Conservation (phyloP, 345 rosid species). For the Atalantia buxifolia region DNA sequence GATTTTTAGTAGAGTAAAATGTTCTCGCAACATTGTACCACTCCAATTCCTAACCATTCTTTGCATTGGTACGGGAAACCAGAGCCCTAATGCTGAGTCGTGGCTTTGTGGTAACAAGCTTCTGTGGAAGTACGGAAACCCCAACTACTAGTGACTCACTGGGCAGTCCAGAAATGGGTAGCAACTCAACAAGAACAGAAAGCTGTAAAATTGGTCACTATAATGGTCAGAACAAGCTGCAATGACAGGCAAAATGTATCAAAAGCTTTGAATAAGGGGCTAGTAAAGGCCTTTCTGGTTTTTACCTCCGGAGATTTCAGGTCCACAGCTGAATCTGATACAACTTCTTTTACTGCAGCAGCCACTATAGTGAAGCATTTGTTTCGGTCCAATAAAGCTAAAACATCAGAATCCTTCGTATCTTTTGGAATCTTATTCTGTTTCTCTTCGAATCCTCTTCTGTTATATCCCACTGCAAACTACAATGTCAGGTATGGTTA, state of each 20-base stretch:
- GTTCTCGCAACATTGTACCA: not conserved
- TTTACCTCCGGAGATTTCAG: slow-evolving; percentile 84
- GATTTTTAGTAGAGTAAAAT: not conserved
- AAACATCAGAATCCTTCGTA: slow-evolving; percentile 31
- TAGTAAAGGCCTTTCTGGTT: not conserved
- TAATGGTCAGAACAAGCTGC: not conserved
- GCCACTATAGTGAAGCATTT: slow-evolving; percentile 82
- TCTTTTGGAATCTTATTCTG: slow-evolving; percentile 41
- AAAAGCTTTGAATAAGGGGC: not conserved
- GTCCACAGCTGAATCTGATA: slow-evolving; percentile 78
- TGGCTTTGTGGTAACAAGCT: slow-evolving; percentile 73
- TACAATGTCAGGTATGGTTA: slow-evolving; percentile 10
- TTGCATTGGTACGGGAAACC: slow-evolving; percentile 40
- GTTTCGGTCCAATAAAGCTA: slow-evolving; percentile 60
- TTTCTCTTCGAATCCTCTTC: slow-evolving; percentile 78
- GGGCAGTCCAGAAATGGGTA: slow-evolving; percentile 75
- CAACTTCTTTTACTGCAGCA: slow-evolving; percentile 70
- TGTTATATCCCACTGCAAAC: slow-evolving; percentile 92
- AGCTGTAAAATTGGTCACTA: slow-evolving; percentile 44
- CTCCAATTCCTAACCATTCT: slow-evolving; percentile 26
- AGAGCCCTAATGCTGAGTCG: slow-evolving; percentile 74
- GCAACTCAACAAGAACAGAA: slow-evolving; percentile 73
- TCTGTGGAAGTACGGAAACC: slow-evolving; percentile 72
- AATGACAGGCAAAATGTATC: not conserved
- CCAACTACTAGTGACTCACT: slow-evolving; percentile 59